Conservation (phyloP, 1,284 basidiomycete genomes). For the Irpex lacteus region DNA sequence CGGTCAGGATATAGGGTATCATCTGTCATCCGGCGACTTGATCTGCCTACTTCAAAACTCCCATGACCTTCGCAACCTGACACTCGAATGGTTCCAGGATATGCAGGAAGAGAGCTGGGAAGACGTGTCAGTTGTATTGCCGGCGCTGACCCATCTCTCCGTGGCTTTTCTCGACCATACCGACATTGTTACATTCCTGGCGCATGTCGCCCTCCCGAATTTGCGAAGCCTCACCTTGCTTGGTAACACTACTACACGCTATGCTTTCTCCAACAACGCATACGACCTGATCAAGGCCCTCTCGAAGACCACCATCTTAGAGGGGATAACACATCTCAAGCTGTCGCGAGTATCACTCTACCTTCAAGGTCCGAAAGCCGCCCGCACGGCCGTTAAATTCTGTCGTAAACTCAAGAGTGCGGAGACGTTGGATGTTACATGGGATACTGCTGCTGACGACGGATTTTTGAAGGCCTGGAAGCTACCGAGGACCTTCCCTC, state of each 20-base stretch:
- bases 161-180: background rate
- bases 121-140: background rate
- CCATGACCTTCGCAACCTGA: too few relatives aligned
- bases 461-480: background rate
- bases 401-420: background rate
- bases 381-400: too few relatives aligned
- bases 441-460: background rate
- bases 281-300: background rate
- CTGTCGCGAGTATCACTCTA: too few relatives aligned
- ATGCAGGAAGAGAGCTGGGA: background rate
- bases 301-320: background rate
- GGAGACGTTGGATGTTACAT: background rate
- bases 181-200: background rate
- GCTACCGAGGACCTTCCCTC: background rate
- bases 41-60: background rate
- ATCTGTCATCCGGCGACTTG: background rate
- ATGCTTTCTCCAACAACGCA: background rate
- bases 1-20: background rate
- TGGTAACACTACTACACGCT: background rate
- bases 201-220: background rate
- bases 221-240: background rate
- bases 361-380: too few relatives aligned
- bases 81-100: too few relatives aligned
- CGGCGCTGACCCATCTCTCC: background rate
- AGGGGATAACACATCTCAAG: too few relatives aligned